Evolutionary conservation across 78 protist species (phyloP).

Genomic region (Dictyostelium brefeldianum): DNA sequence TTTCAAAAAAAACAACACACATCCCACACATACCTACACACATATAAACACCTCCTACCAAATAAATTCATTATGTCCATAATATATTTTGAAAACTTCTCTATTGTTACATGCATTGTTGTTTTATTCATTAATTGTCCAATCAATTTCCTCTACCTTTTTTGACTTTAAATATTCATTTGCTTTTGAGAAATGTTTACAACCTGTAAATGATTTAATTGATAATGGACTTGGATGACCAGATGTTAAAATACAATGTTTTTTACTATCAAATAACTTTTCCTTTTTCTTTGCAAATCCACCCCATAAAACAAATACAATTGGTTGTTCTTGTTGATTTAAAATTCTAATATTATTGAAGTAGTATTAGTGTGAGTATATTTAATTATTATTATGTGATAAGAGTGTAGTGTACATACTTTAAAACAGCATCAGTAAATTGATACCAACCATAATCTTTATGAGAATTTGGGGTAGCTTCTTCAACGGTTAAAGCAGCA

Average conservation of each 20-base stretch:
- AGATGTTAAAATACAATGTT: constrained; percentile 47
- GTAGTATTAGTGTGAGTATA: background rate
- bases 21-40: too few relatives aligned
- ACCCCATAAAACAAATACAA: constrained; percentile 86
- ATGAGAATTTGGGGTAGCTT: constrained; percentile 84
- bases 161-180: constrained; percentile 12
- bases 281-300: constrained; percentile 76
- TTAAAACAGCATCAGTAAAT: constrained; percentile 88
- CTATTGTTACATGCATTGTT: too few relatives aligned
- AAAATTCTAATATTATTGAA: constrained; percentile 1
- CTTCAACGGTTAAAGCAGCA: constrained; percentile 84
- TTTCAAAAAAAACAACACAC: too few relatives aligned
- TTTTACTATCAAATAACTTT: background rate
- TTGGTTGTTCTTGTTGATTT: background rate
- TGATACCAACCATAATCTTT: constrained; percentile 80
- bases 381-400: too few relatives aligned
- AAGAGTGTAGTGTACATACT: background rate
- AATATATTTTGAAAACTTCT: too few relatives aligned
- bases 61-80: too few relatives aligned
- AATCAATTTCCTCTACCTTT: constrained; percentile 10
- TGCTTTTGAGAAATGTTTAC: constrained; percentile 38
- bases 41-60: too few relatives aligned
- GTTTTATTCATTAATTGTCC: background rate
- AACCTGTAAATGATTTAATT: constrained; percentile 4
- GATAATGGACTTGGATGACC: constrained; percentile 86